These are phyloP conservation scores for Mortierella alpina DNA, from an alignment of 192 early-diverging fungal genomes.

Conservation along the genomic window DNA sequence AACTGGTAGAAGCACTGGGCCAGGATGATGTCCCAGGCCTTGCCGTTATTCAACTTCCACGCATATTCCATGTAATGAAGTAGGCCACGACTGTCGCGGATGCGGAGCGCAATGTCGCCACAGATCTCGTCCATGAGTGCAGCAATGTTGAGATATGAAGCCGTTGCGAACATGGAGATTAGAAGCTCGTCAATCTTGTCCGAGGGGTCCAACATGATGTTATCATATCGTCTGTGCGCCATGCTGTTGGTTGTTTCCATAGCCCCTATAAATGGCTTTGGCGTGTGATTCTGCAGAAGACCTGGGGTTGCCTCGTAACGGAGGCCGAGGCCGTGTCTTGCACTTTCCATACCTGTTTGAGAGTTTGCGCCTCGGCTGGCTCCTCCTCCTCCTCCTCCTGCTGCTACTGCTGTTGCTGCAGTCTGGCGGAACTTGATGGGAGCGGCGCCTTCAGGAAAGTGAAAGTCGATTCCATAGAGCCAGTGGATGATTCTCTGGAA, in stretches of 20 bases:
- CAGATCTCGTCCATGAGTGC: conserved; percentile 50
- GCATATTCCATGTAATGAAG: conserved; percentile 53
- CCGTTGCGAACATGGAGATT: conserved; percentile 51
- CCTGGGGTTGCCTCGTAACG: conserved; percentile 1
- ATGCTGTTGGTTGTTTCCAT: neutral
- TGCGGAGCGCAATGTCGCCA: conserved; percentile 45
- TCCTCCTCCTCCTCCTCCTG: neutral
- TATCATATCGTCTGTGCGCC: conserved; percentile 16
- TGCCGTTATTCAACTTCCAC: conserved; percentile 46
- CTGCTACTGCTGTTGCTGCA: neutral
- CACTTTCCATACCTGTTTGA: conserved; percentile 1
- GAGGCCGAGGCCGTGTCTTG: conserved; percentile 28
- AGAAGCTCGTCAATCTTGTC: conserved; percentile 44
- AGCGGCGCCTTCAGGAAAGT: conserved; percentile 36
- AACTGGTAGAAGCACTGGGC: conserved; percentile 51
- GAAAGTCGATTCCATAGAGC: conserved; percentile 54
- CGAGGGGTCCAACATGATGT: conserved; percentile 44
- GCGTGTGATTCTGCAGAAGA: too few relatives aligned
- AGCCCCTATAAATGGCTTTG: neutral
- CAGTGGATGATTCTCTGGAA: conserved; percentile 54
- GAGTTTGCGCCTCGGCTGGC: neutral
- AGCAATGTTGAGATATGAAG: conserved; percentile 49
- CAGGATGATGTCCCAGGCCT: conserved; percentile 50
- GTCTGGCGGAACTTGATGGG: conserved; percentile 18
- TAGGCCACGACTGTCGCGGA: conserved; percentile 35